Evolutionary conservation across 352 stramenopile genomes (phyloP).

Genomic region (Pythium monospermum): DNA sequence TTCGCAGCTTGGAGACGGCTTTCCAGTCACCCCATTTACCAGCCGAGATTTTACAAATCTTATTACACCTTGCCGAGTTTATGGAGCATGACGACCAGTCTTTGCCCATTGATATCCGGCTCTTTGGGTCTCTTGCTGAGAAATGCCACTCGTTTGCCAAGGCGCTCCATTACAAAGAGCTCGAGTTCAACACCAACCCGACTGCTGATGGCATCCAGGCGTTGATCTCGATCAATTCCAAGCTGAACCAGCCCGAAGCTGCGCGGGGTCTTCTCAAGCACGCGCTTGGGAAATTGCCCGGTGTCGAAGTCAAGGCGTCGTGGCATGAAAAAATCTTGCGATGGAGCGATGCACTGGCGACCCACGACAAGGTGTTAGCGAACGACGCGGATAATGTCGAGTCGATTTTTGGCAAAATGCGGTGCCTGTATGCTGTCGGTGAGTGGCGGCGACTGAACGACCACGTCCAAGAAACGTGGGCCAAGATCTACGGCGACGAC

Average conservation of each 20-base stretch:
- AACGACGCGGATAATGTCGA: constrained; percentile 88
- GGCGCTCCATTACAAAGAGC: constrained; percentile 98
- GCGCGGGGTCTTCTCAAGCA: constrained; percentile 98
- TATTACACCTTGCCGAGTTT: constrained; percentile 99
- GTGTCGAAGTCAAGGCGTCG: constrained; percentile 90
- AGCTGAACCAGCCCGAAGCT: constrained; percentile 94
- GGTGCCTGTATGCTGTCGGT: constrained; percentile 97
- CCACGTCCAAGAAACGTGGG: constrained; percentile 86
- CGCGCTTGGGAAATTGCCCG: constrained; percentile 62
- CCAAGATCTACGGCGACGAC: constrained; percentile 76
- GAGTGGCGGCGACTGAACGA: constrained; percentile 96
- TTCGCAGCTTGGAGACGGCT: constrained; percentile 92
- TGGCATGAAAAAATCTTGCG: constrained; percentile 98
- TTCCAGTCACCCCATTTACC: constrained; percentile 91
- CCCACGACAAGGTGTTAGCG: constrained; percentile 88
- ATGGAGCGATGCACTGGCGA: constrained; percentile 95
- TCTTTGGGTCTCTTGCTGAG: constrained; percentile 95
- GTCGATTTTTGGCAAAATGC: constrained; percentile 97
- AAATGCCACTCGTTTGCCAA: constrained; percentile 99
- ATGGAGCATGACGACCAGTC: constrained; percentile 98
- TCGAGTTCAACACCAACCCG: constrained; percentile 94
- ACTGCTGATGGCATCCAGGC: constrained; percentile 94
- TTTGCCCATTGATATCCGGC: constrained; percentile 96
- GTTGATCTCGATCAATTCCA: constrained; percentile 99
- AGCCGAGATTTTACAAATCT: constrained; percentile 97